These are phyloP conservation scores for Sugiyamaella grinbergsii DNA, from an alignment of 1,139 yeast species.

Conservation along the genomic window DNA sequence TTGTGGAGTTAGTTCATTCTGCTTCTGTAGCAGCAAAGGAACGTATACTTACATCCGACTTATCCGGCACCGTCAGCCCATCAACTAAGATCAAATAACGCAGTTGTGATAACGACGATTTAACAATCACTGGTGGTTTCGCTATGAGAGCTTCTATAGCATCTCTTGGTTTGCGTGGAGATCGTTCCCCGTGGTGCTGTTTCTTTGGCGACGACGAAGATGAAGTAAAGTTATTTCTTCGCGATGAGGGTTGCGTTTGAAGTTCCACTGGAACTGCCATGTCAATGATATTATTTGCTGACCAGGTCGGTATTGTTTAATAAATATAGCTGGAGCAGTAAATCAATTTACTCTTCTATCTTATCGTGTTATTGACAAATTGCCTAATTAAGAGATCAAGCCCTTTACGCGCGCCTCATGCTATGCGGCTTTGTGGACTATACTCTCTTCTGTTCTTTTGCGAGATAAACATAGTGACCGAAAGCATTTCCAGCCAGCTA, in stretches of 20 bases:
- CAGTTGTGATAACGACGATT: conserved; percentile 73
- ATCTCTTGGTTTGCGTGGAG: conserved; percentile 47
- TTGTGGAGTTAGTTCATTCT: background rate
- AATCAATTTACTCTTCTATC: no score
- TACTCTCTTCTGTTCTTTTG: no score
- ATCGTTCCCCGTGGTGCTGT: conserved; percentile 7
- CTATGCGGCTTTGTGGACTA: no score
- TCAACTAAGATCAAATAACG: conserved; percentile 78
- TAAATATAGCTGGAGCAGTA: no score
- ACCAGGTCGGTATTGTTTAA: background rate
- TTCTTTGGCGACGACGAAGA: conserved; percentile 10
- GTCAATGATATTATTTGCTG: background rate
- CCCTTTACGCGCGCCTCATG: no score
- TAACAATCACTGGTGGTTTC: conserved; percentile 61
- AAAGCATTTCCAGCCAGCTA: background rate
- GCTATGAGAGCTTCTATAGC: conserved; percentile 65
- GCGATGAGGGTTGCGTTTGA: background rate
- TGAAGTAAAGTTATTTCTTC: background rate
- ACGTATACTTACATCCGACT: conserved; percentile 27
- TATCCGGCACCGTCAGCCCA: conserved; percentile 59
- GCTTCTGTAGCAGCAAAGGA: background rate
- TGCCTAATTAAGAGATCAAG: background rate
- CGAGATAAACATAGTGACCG: no score
- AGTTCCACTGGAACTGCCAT: background rate
- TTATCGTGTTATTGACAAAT: conserved; percentile 7